These are phyloP conservation scores for Saxophila tyrrhenica DNA, from an alignment of 495 filamentous ascomycete genomes.

Conservation along the genomic window DNA sequence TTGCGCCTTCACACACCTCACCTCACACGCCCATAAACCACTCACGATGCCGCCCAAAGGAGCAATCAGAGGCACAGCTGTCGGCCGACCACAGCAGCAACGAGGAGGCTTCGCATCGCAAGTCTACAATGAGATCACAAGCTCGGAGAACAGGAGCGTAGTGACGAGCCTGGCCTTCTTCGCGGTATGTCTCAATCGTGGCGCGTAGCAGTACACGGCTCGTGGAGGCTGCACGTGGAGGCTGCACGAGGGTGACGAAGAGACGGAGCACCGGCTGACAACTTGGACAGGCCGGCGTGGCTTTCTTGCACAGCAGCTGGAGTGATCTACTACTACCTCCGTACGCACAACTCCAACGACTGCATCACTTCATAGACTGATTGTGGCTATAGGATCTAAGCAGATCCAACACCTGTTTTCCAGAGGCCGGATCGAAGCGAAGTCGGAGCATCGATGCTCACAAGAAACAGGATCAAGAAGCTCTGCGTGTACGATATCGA, in stretches of 20 bases:
- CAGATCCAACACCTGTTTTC: no score
- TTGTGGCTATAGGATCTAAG: no score
- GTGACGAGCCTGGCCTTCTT: slow-evolving; percentile 31
- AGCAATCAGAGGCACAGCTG: slow-evolving; percentile 7
- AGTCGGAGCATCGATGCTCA: no score
- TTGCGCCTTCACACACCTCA: no score
- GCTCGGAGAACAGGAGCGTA: slow-evolving; percentile 26
- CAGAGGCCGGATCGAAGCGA: no score
- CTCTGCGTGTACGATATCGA: neutral
- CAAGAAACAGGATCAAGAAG: no score
- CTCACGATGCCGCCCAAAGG: slow-evolving; percentile 20
- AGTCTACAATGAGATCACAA: slow-evolving; percentile 18
- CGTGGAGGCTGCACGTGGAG: no score
- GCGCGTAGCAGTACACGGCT: no score
- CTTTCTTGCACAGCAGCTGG: slow-evolving; percentile 64
- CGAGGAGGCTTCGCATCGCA: slow-evolving; percentile 19
- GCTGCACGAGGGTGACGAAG: neutral
- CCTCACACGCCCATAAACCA: neutral
- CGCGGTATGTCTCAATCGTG: slow-evolving; percentile 22
- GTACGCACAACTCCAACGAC: slow-evolving; percentile 42
- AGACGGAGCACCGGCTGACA: neutral
- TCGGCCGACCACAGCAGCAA: slow-evolving; percentile 13
- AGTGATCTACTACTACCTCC: slow-evolving; percentile 63
- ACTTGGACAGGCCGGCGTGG: slow-evolving; percentile 49
- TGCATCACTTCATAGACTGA: neutral